These are phyloP conservation scores for Tausonia pullulans DNA, from an alignment of 1,284 basidiomycete species.

Conservation along the genomic window DNA sequence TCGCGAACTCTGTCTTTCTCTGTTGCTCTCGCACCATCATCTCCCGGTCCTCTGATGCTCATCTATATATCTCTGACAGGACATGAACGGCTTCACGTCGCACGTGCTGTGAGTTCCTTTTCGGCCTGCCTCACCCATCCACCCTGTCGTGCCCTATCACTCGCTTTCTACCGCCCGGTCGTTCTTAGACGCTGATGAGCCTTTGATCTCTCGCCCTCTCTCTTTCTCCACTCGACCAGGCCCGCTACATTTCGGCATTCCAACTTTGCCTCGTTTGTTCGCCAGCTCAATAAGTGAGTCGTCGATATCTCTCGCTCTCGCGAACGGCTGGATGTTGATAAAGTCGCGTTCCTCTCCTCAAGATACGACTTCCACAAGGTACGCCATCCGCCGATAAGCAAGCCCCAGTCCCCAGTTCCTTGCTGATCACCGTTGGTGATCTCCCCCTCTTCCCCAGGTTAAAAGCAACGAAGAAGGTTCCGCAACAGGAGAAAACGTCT, in stretches of 20 bases:
- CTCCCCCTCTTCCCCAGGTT: conserved; percentile 21
- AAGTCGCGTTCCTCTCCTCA: too few species aligned
- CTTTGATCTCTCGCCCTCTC: neutral
- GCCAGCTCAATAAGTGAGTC: conserved; percentile 74
- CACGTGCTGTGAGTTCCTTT: conserved; percentile 49
- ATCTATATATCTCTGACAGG: conserved; percentile 35
- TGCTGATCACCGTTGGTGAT: neutral
- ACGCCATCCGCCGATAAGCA: conserved; percentile 20
- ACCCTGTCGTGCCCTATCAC: too few species aligned
- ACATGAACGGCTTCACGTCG: conserved; percentile 97
- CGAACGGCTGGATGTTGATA: too few species aligned
- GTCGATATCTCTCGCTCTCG: too few species aligned
- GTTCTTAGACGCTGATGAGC: neutral
- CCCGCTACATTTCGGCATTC: conserved; percentile 95
- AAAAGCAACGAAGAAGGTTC: conserved; percentile 31
- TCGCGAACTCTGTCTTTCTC: neutral
- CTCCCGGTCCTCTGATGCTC: neutral
- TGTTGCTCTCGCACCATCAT: neutral
- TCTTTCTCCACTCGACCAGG: neutral
- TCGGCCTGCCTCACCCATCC: neutral
- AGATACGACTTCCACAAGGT: conserved; percentile 91
- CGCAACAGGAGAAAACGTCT: conserved; percentile 45
- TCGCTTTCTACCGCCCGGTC: neutral
- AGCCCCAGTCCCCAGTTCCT: neutral
- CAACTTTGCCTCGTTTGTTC: conserved; percentile 87